Evolutionary conservation across 495 filamentous ascomycete species (phyloP).

Genomic region (Corynascus novoguineensis): DNA sequence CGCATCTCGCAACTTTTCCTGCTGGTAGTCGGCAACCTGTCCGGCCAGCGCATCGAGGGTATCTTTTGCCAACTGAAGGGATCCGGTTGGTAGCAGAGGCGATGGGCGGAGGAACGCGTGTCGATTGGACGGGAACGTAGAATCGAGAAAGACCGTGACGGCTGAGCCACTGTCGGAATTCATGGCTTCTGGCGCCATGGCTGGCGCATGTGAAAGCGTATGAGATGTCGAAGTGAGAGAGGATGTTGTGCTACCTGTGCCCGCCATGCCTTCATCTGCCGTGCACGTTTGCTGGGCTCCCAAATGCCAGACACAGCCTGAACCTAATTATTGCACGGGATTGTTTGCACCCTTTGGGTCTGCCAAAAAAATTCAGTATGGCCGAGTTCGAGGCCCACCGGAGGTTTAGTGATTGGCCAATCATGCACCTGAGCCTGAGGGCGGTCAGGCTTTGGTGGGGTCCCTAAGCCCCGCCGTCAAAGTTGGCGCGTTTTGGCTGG

Average conservation of each 20-base stretch:
- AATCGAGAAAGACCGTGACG: conserved; percentile 45
- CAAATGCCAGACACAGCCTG: neutral
- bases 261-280: conserved; percentile 38
- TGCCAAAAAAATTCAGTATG: conserved; percentile 18
- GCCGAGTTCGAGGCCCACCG: neutral
- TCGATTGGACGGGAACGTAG: conserved; percentile 41
- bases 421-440: neutral
- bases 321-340: neutral
- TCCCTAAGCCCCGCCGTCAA: neutral
- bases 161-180: conserved; percentile 28
- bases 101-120: conserved; percentile 68
- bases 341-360: neutral
- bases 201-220: conserved; percentile 43
- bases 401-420: conserved; percentile 5
- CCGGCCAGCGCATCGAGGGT: conserved; percentile 71
- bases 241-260: conserved; percentile 43
- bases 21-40: conserved; percentile 61
- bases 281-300: neutral
- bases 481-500: neutral
- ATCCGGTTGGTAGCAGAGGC: conserved; percentile 53
- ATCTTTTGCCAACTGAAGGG: conserved; percentile 64
- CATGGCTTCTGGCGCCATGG: conserved; percentile 21
- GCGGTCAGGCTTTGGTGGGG: neutral
- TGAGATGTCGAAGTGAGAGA: conserved; percentile 53
- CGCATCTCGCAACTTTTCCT: conserved; percentile 48